These are phyloP conservation scores for Trichoderma citrinoviride DNA, from an alignment of 2,329 filamentous ascomycete genomes.

Conservation along the genomic window DNA sequence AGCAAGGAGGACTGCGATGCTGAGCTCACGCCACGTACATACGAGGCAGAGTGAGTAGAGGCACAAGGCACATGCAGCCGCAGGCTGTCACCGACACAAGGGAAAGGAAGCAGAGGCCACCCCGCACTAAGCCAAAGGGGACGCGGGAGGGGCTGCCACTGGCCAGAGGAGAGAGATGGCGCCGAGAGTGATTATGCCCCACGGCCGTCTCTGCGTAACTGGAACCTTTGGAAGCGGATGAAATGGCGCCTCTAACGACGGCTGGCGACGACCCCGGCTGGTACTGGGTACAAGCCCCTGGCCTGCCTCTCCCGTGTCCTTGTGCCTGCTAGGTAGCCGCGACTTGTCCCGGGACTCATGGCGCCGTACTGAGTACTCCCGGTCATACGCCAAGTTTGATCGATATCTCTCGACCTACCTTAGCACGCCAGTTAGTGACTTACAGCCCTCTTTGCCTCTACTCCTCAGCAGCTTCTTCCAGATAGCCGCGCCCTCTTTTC, in stretches of 20 bases:
- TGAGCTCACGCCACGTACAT: not conserved
- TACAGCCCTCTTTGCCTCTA: conserved; percentile 8
- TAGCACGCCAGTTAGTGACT: not conserved
- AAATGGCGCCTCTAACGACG: not conserved
- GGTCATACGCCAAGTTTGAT: conserved; percentile 6
- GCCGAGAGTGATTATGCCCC: not conserved
- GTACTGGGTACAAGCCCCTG: not conserved
- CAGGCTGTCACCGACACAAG: conserved; percentile 6
- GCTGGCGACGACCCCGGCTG: not conserved
- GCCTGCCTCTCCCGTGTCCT: not conserved
- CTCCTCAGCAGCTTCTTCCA: conserved; percentile 1
- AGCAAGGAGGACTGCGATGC: not conserved
- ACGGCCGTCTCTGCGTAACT: not conserved
- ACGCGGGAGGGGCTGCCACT: conserved; percentile 28
- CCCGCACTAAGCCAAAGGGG: conserved; percentile 33
- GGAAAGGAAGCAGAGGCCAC: conserved; percentile 20
- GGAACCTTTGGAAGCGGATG: not conserved
- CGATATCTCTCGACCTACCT: not conserved
- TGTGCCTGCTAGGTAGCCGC: not conserved
- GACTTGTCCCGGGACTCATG: not conserved
- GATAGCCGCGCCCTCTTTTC: not conserved
- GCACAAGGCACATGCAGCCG: not conserved
- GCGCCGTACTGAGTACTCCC: not conserved
- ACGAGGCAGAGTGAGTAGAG: not conserved
- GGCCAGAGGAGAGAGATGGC: conserved; percentile 21